Evolutionary conservation across 768 basidiomycete species (phyloP).

Genomic region (Pleurotus salmoneostramineus): DNA sequence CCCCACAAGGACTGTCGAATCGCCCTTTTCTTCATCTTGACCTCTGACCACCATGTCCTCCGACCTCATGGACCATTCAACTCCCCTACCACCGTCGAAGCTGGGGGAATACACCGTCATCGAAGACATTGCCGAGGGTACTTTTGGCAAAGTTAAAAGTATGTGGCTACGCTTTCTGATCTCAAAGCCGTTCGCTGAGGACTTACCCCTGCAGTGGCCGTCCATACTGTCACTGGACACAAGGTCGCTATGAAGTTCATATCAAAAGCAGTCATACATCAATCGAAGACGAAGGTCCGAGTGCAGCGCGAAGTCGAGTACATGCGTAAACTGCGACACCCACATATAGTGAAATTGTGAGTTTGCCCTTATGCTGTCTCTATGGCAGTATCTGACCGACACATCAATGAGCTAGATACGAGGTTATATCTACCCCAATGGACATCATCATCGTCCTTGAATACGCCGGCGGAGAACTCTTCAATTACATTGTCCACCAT

Average conservation of each 20-base stretch:
- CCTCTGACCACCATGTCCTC: conserved; percentile 8
- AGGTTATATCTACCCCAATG: conserved; percentile 87
- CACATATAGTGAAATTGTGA: conserved; percentile 97
- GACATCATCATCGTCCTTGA: conserved; percentile 99
- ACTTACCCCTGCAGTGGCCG: conserved; percentile 61
- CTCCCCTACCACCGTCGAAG: conserved; percentile 55
- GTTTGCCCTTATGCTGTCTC: conserved; percentile 18
- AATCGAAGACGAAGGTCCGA: conserved; percentile 86
- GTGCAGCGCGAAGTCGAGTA: conserved; percentile 97
- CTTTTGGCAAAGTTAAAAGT: conserved; percentile 99
- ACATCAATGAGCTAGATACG: conserved; percentile 42
- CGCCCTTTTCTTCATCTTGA: conserved; percentile 12
- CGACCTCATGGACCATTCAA: conserved; percentile 27
- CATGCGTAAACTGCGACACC: conserved; percentile 89
- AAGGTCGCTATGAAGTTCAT: conserved; percentile 98
- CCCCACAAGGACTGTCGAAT: not conserved
- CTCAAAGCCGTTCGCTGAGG: conserved; percentile 1
- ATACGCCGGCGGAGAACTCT: conserved; percentile 93
- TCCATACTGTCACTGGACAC: conserved; percentile 91
- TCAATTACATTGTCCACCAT: conserved; percentile 96
- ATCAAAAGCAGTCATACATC: conserved; percentile 88
- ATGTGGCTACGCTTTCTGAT: conserved; percentile 28
- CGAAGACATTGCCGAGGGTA: conserved; percentile 90
- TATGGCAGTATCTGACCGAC: conserved; percentile 11
- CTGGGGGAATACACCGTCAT: conserved; percentile 91